Percentiles rank a stretch among this genome's conserved stretches.
These are phyloP conservation scores for Corylus americana DNA, from an alignment of 306 rosid genomes.

Conservation along the genomic window DNA sequence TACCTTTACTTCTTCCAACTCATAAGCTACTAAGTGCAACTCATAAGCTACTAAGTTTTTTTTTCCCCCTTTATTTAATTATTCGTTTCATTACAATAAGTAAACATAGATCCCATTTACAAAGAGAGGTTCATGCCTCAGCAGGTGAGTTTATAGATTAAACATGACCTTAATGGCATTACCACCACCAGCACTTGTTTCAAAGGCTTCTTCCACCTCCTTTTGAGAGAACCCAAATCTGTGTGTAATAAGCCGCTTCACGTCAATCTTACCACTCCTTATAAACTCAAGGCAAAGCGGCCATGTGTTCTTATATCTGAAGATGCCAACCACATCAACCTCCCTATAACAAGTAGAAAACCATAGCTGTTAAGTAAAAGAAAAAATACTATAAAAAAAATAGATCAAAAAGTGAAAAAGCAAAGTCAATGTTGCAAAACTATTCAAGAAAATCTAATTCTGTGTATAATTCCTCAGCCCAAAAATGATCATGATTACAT, in stretches of 20 bases:
- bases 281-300: slow-evolving; percentile 85
- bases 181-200: slow-evolving; percentile 95
- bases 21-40: background rate
- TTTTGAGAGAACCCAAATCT: slow-evolving; percentile 80
- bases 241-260: slow-evolving; percentile 84
- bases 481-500: background rate
- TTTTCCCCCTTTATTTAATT: background rate
- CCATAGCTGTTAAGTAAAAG: background rate
- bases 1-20: background rate
- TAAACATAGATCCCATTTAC: background rate
- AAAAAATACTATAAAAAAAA: background rate
- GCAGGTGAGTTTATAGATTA: slow-evolving; percentile 47
- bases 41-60: background rate
- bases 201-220: slow-evolving; percentile 91
- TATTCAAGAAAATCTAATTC: background rate
- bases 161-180: slow-evolving; percentile 94
- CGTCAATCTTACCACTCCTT: slow-evolving; percentile 78
- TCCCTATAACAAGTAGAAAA: slow-evolving; percentile 51
- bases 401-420: background rate
- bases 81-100: no score
- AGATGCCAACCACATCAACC: slow-evolving; percentile 82
- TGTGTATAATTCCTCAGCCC: background rate
- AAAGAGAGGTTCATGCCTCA: background rate
- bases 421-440: background rate
- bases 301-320: slow-evolving; percentile 93